Evolutionary conservation across 75 land plant genomes (phyloP).

Genomic region (Cryptomeria japonica): DNA sequence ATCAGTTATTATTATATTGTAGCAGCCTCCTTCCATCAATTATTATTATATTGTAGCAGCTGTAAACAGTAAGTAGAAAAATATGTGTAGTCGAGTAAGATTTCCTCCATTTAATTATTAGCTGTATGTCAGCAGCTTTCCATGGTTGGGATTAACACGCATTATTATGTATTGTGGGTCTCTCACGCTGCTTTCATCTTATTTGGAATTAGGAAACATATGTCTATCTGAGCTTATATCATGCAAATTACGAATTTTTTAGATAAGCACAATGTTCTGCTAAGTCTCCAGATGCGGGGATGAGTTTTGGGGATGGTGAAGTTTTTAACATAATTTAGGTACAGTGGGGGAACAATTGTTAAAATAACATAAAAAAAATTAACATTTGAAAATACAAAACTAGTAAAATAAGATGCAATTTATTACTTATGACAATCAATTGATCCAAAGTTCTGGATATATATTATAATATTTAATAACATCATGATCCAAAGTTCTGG

Average conservation of each 20-base stretch:
- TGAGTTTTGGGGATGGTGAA: too few relatives aligned
- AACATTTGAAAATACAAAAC: too few relatives aligned
- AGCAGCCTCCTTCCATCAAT: not conserved
- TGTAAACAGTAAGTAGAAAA: not conserved
- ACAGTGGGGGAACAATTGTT: too few relatives aligned
- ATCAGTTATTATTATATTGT: not conserved
- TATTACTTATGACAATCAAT: too few relatives aligned
- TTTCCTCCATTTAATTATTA: not conserved
- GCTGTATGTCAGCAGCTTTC: not conserved
- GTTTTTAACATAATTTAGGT: too few relatives aligned
- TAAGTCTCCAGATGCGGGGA: too few relatives aligned
- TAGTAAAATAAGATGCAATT: too few relatives aligned
- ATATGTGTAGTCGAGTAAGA: not conserved
- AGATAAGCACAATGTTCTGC: not conserved
- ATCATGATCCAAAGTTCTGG: too few relatives aligned
- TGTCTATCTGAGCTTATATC: not conserved
- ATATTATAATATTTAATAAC: too few relatives aligned
- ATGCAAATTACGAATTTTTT: not conserved
- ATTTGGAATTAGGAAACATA: not conserved
- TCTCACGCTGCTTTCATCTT: not conserved
- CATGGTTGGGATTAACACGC: not conserved
- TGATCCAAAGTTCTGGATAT: too few relatives aligned
- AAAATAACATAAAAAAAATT: too few relatives aligned
- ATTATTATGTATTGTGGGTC: not conserved
- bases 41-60: not conserved